Conservation (phyloP, 257 asterid species). For the Gentiana dahurica region DNA sequence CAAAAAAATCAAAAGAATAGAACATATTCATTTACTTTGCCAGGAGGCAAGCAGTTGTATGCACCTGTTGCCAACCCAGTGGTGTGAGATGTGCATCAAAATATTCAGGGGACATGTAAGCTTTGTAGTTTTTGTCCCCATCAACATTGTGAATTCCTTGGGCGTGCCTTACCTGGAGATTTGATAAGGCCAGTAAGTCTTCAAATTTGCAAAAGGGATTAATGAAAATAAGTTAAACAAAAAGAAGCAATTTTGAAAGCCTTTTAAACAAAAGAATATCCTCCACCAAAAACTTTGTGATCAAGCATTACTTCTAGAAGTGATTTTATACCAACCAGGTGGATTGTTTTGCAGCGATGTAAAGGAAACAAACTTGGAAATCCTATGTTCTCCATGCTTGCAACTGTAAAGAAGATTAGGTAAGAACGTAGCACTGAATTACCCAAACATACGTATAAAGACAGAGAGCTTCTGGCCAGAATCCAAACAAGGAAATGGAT, state of each 20-base stretch:
- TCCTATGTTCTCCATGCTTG: conserved; percentile 53
- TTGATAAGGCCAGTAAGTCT: conserved; percentile 37
- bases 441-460: neutral
- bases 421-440: neutral
- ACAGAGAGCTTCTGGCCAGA: too few species aligned
- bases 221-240: conserved; percentile 5
- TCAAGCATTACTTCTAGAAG: conserved; percentile 13
- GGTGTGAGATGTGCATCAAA: conserved; percentile 91
- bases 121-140: conserved; percentile 72
- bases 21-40: conserved; percentile 2
- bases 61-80: conserved; percentile 89
- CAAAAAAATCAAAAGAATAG: neutral
- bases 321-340: conserved; percentile 61
- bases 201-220: conserved; percentile 21
- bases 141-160: conserved; percentile 87
- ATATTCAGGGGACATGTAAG: conserved; percentile 66
- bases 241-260: conserved; percentile 30
- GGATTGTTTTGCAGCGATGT: conserved; percentile 82
- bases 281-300: conserved; percentile 32
- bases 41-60: conserved; percentile 5
- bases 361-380: conserved; percentile 60
- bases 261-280: conserved; percentile 28
- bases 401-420: conserved; percentile 11
- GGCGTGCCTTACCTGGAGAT: conserved; percentile 89
- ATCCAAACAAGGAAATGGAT: too few species aligned